Conservation (phyloP, 305 asterid species). For the Lippia alba region DNA sequence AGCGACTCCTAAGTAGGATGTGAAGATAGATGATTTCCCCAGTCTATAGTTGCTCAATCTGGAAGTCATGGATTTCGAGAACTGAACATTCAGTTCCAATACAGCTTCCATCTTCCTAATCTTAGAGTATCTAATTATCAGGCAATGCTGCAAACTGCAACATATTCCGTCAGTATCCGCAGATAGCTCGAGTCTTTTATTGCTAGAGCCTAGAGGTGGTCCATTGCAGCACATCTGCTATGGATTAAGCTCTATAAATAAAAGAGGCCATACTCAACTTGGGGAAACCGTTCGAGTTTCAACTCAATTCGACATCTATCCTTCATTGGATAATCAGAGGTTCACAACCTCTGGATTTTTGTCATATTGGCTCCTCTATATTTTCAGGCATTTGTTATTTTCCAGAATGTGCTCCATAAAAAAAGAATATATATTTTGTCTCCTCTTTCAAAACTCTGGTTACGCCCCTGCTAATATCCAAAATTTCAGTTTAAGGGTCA, state of each 20-base stretch:
- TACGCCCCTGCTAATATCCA: too few species aligned
- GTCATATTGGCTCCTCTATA: too few species aligned
- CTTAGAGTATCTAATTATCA: conserved; percentile 2
- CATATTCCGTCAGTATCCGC: not conserved
- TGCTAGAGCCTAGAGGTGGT: conserved; percentile 19
- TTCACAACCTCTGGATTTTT: too few species aligned
- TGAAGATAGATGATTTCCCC: not conserved
- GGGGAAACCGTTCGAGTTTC: too few species aligned
- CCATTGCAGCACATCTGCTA: not conserved
- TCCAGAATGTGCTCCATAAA: too few species aligned
- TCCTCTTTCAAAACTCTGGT: too few species aligned
- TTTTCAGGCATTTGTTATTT: too few species aligned
- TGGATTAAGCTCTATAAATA: not conserved
- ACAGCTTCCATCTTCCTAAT: not conserved
- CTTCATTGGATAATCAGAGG: too few species aligned
- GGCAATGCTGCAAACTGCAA: conserved; percentile 16
- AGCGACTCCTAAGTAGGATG: not conserved
- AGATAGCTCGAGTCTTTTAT: conserved; percentile 4
- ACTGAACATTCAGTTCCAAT: not conserved
- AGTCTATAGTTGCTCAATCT: not conserved
- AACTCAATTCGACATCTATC: too few species aligned
- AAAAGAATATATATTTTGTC: too few species aligned
- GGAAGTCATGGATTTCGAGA: not conserved
- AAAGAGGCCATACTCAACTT: too few species aligned
- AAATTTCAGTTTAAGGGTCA: too few species aligned